phyloP scores from a whole-genome alignment of 805 yeast genomes.

The Suhomyces sp. region DNA sequence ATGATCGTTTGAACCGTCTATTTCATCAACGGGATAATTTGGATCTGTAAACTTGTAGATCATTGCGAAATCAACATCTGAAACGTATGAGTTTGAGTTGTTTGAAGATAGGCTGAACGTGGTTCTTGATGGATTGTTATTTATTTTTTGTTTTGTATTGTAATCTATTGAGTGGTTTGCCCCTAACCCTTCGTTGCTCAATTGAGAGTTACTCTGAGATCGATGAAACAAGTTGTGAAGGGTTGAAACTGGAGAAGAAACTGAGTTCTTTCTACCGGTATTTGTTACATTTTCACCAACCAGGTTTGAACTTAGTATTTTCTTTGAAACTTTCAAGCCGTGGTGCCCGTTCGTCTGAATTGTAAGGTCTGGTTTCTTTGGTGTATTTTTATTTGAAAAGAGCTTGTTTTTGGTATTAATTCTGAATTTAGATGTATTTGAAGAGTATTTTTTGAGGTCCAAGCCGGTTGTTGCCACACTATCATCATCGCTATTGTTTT shows the following conservation, averaged over 20 bases:
- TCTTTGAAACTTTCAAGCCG: slow-evolving; percentile 22
- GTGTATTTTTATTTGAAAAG: slow-evolving; percentile 8
- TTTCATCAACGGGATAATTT: slow-evolving; percentile 24
- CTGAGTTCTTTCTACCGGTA: slow-evolving; percentile 20
- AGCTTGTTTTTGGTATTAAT: slow-evolving; percentile 8
- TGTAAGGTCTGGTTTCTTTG: slow-evolving; percentile 26
- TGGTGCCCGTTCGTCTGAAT: slow-evolving; percentile 30
- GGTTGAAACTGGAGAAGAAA: slow-evolving; percentile 31
- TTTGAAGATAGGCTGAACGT: slow-evolving; percentile 31
- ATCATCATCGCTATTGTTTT: slow-evolving; percentile 11
- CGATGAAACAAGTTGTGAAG: slow-evolving; percentile 35
- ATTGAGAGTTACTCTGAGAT: slow-evolving; percentile 16
- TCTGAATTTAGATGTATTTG: slow-evolving; percentile 8
- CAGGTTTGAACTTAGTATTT: slow-evolving; percentile 20
- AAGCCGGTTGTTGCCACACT: not conserved
- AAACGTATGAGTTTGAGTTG: slow-evolving; percentile 31
- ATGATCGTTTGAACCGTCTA: slow-evolving; percentile 20
- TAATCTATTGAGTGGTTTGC: slow-evolving; percentile 14
- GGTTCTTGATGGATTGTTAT: slow-evolving; percentile 15
- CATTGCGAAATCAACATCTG: slow-evolving; percentile 29
- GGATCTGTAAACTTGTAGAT: slow-evolving; percentile 35
- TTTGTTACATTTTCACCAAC: slow-evolving; percentile 10
- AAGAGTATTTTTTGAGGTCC: not conserved
- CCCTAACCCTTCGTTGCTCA: slow-evolving; percentile 7
- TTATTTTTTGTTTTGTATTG: slow-evolving; percentile 3